These are phyloP conservation scores for Pleodorina starrii DNA, from an alignment of 139 green algal species.

Conservation along the genomic window DNA sequence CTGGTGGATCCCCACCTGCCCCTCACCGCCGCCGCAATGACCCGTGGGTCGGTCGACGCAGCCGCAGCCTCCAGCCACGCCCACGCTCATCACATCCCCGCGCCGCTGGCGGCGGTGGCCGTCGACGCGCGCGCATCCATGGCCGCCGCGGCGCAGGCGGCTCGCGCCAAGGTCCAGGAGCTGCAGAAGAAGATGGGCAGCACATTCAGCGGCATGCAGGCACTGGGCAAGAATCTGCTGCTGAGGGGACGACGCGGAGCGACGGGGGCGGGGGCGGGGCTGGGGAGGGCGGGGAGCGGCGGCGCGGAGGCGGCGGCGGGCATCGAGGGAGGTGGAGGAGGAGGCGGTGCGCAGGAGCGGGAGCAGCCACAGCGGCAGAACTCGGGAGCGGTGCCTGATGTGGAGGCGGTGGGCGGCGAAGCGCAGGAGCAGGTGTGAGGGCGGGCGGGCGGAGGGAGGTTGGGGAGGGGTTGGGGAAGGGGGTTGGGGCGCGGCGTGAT, in stretches of 20 bases:
- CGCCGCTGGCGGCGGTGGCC: conserved; percentile 34
- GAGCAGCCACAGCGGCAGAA: background rate
- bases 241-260: background rate
- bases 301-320: background rate
- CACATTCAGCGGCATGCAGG: conserved; percentile 14
- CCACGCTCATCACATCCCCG: background rate
- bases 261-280: background rate
- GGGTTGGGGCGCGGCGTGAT: too few species aligned
- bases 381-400: background rate
- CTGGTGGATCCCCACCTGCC: conserved; percentile 47
- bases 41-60: too few species aligned
- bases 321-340: background rate
- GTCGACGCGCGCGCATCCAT: conserved; percentile 35
- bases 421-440: background rate
- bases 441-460: background rate
- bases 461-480: too few species aligned
- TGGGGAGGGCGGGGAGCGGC: background rate
- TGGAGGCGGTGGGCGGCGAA: too few species aligned
- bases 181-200: conserved; percentile 27
- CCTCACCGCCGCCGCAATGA: background rate
- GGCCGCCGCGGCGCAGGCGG: conserved; percentile 10
- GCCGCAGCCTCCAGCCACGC: too few species aligned
- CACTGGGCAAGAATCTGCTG: conserved; percentile 1
- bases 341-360: background rate
- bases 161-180: conserved; percentile 34